Base-by-base conservation (phyloP, 345 rosid species). In the Anacardium occidentale region DNA sequence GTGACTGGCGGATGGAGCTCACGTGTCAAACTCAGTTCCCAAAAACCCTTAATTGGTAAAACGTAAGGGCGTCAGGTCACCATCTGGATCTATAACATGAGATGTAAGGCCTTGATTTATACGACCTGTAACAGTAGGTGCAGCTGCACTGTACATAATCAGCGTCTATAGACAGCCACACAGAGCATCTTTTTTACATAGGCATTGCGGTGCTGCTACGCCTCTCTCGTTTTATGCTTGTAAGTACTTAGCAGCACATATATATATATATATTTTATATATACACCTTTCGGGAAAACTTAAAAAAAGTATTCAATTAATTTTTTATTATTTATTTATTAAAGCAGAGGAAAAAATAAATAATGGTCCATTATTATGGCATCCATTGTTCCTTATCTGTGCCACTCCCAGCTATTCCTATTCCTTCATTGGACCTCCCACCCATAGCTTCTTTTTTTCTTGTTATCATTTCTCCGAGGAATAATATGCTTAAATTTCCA, bases 131-230 rank as follows among this genome's bases (percentile, higher is more conserved):
- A 18, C 14, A 1, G 52, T 48, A 11, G 53, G n/a, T 14, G 17
- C 11, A 48, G 52, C 29, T 2, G 12, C 34, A 8, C 57, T n/a
- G 67, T 61, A 61, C 67, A 60, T 20, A 60, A 71, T 51, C 72
- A 60, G 52, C 70, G n/a, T 14, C 63, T 26, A 13, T 44, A 32
- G 11, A 21, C 69, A 65, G 18, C 42, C 15, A 29, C 55, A 45
- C 15, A 29, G 40, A 45, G 60, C 78, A 62, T 72, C 70, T 67
- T 62, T 80, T 71, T 75, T 66, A 51, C 32, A 3, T 29, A 29
- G 78, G 78, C 81, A 74, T 88, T 83, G 83, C 90, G 86, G 89
- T 75, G 80, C 85, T 83, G 76, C 78, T 75, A 90, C 92, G 92
- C 72, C 88, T 83, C 42, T 37, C 84, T 37, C 84, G 69, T 69